Conservation (phyloP, 345 rosid species). For the Brassica incana region DNA sequence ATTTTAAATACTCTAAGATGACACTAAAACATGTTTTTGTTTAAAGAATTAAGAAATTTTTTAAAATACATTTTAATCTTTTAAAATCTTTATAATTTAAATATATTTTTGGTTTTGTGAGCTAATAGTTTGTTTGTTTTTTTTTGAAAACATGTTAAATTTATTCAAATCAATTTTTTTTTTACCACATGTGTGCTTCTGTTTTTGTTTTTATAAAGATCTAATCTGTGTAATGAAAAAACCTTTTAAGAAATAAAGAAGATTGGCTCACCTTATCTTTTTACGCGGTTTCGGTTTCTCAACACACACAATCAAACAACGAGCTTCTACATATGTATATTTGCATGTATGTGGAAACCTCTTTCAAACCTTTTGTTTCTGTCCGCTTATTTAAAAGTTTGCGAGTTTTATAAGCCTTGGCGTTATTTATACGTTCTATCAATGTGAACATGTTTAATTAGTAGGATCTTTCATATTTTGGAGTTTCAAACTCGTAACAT, state of each 20-base stretch:
- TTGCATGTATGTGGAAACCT: neutral
- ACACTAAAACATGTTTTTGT: too few relatives aligned
- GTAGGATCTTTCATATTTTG: neutral
- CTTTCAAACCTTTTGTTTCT: conserved; percentile 17
- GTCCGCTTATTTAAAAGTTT: neutral
- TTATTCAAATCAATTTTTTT: too few relatives aligned
- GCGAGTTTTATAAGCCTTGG: neutral
- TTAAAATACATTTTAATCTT: too few relatives aligned
- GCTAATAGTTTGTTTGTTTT: too few relatives aligned
- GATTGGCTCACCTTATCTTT: conserved; percentile 28
- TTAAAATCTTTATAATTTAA: too few relatives aligned
- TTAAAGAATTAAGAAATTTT: too few relatives aligned
- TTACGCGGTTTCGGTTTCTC: neutral
- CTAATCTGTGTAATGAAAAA: too few relatives aligned
- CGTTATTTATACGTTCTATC: neutral
- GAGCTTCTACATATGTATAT: neutral
- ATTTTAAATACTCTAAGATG: too few relatives aligned
- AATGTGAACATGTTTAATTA: neutral
- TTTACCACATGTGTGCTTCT: too few relatives aligned
- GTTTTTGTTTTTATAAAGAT: too few relatives aligned
- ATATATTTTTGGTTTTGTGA: too few relatives aligned
- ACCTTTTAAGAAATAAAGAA: neutral
- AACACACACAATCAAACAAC: neutral
- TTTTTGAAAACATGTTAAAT: too few relatives aligned
- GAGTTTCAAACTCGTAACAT: neutral